Conservation (phyloP, 2,329 filamentous ascomycete genomes). For the Verticillium dahliae region DNA sequence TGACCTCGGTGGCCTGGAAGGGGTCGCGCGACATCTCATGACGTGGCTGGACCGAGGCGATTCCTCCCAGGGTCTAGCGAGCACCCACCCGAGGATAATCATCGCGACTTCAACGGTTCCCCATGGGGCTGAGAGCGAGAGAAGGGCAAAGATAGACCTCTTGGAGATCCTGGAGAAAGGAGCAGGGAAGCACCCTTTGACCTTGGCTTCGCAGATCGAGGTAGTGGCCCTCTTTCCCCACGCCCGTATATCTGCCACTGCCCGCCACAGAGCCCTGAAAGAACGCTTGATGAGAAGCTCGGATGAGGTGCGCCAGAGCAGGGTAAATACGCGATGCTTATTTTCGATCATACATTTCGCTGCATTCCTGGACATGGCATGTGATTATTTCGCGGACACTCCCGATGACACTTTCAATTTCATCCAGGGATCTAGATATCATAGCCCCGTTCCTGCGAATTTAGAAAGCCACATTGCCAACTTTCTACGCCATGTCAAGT, state of each 20-base stretch:
- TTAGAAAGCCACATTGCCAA: not conserved
- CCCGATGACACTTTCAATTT: slow-evolving; percentile 1
- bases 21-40: not conserved
- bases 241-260: not conserved
- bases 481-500: not conserved
- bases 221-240: not conserved
- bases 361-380: not conserved
- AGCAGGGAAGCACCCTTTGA: not conserved
- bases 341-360: slow-evolving; percentile 3
- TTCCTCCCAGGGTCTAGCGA: not conserved
- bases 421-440: not conserved
- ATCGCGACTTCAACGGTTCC: not conserved
- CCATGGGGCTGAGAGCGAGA: not conserved
- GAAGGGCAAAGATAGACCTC: not conserved
- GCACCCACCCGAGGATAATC: not conserved
- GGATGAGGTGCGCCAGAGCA: not conserved
- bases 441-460: not conserved
- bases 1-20: not conserved
- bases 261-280: slow-evolving; percentile 1
- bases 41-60: not conserved
- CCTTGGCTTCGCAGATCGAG: not conserved
- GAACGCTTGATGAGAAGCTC: not conserved
- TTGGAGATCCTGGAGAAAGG: not conserved
- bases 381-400: not conserved
- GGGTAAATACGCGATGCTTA: not conserved